phyloP scores from a whole-genome alignment of 2,329 filamentous ascomycete genomes.

The Phyllosticta citrichinensis region DNA sequence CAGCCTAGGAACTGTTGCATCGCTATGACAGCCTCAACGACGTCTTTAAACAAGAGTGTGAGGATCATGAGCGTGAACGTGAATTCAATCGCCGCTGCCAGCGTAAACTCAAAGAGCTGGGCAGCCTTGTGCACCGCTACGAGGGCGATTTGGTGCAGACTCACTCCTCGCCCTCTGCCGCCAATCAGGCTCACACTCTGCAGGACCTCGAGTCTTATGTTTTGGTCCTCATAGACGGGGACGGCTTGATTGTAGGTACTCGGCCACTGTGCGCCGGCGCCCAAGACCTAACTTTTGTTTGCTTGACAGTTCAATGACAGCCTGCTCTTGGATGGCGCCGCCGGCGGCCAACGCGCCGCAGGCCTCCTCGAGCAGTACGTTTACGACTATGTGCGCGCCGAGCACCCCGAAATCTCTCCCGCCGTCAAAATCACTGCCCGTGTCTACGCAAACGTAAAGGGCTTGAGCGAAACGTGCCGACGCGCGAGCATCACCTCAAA shows the following conservation, averaged over 20 bases:
- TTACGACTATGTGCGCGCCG: slow-evolving; percentile 30
- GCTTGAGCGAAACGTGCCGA: slow-evolving; percentile 39
- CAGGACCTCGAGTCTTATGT: slow-evolving; percentile 33
- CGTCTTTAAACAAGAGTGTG: slow-evolving; percentile 20
- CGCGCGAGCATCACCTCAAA: slow-evolving; percentile 36
- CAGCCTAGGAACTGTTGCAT: slow-evolving; percentile 28
- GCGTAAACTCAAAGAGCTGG: slow-evolving; percentile 16
- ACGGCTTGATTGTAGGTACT: slow-evolving; percentile 36
- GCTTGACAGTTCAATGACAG: slow-evolving; percentile 37
- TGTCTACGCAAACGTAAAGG: slow-evolving; percentile 45
- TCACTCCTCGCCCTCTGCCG: slow-evolving; percentile 7
- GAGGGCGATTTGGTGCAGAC: slow-evolving; percentile 18
- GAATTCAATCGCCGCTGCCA: slow-evolving; percentile 16
- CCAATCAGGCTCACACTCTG: slow-evolving; percentile 3
- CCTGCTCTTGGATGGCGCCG: slow-evolving; percentile 39
- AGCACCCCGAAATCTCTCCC: slow-evolving; percentile 25
- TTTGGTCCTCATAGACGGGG: slow-evolving; percentile 45
- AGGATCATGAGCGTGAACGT: slow-evolving; percentile 19
- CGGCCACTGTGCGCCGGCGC: background rate
- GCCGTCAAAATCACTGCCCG: slow-evolving; percentile 40
- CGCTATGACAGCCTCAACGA: slow-evolving; percentile 30
- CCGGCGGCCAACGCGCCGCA: slow-evolving; percentile 45
- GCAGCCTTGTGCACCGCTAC: slow-evolving; percentile 14
- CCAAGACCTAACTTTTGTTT: background rate
- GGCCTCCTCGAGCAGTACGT: slow-evolving; percentile 36